Evolutionary conservation across 2,329 filamentous ascomycete species (phyloP), one percentile per base, ranked within the genome.

Genomic region (Chrysoporthe austroafricana): DNA sequence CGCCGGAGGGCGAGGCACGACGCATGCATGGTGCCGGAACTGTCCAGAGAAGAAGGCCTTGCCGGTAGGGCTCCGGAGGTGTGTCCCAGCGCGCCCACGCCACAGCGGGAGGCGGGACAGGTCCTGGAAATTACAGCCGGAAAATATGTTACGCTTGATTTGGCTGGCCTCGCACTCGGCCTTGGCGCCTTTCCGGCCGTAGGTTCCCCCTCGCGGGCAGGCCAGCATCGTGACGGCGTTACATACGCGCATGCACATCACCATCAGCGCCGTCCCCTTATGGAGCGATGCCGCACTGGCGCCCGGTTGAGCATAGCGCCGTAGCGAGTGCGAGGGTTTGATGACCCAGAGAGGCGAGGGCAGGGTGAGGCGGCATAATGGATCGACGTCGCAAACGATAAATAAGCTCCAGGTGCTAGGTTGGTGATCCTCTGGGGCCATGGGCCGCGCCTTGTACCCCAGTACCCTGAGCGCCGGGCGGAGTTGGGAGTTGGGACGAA

Each of bases 401-500:
- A 63, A 63, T 54, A 63, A 63, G 61, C 61, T 63, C 62, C 62
- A 56, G 42, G 39, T 26, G 18, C 57, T 43, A 26, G 11, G 61
- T 21, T 21, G 44, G 39, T 62, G 26, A 32, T 54, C 50, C 50
- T 54, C 50, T 54, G 50, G 21, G 50, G 6, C 50, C 50, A 39
- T 16, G 54, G 54, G 54, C 54, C 34, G 54, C 32, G 32, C 11
- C 26, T 54, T 54, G 50, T 54, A 54, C 50, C 50, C 50, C 2
- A 32, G 50, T 54, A 32, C 50, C 50, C 26, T 32, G 50, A 54
- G 50, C 21, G 21, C 48, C 21, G 50, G 50, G 5, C 26, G 50
- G 50, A 39, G 34, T 39, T 32, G 48, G 48, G 66, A 66, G 54
- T 50, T 61, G 56, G 64, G 64, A 69, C 32, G 62, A 59, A 48